Evolutionary conservation across 768 basidiomycete genomes (phyloP).

Genomic region (Lactifluus volemus): DNA sequence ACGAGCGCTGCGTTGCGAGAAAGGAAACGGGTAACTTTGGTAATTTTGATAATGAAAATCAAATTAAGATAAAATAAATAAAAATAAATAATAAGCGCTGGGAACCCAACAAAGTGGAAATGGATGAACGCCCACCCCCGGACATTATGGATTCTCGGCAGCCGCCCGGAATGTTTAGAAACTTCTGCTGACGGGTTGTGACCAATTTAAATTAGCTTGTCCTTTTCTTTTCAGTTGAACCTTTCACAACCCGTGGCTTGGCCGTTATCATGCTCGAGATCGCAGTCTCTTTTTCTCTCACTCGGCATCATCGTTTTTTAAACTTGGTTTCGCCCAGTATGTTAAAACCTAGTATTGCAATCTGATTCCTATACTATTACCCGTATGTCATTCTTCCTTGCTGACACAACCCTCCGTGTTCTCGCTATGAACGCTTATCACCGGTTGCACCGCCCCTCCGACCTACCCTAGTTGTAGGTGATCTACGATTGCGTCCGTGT

Average conservation of each 20-base stretch:
- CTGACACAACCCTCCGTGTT: slow-evolving; percentile 1
- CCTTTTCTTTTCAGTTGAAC: not conserved
- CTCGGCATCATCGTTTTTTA: not conserved
- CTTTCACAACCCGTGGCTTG: slow-evolving; percentile 15
- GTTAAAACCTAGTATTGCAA: not conserved
- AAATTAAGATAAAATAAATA: not conserved
- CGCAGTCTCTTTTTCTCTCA: not conserved
- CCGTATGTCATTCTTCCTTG: not conserved
- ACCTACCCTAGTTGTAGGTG: not conserved
- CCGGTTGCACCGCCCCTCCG: slow-evolving; percentile 1
- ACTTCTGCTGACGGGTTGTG: not conserved
- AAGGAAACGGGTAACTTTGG: not conserved
- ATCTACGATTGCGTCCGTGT: slow-evolving; percentile 7
- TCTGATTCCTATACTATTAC: not conserved
- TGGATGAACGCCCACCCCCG: not conserved
- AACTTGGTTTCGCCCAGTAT: not conserved
- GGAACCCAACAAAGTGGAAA: not conserved
- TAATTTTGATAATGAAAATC: too few species aligned
- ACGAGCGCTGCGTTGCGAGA: not conserved
- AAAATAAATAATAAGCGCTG: not conserved
- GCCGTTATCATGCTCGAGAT: not conserved
- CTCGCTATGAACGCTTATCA: not conserved
- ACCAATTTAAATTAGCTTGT: not conserved
- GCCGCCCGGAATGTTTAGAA: not conserved
- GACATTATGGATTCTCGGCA: slow-evolving; percentile 8